phyloP scores from a whole-genome alignment of 2,329 filamentous ascomycete species.

The Fusarium ambrosium region DNA sequence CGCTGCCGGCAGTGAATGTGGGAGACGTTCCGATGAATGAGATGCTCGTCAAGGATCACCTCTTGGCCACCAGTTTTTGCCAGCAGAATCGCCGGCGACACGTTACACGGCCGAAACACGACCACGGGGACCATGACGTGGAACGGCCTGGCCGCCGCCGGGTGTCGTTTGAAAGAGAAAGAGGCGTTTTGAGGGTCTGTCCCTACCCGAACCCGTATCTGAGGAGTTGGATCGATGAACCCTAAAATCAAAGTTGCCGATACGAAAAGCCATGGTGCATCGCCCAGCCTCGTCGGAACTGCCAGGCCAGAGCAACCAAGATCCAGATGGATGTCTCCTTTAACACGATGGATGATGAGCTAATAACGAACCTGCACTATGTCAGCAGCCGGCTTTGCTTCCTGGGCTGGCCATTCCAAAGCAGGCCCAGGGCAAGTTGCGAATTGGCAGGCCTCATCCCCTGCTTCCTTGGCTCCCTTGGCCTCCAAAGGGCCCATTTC shows the following conservation, averaged over 20 bases:
- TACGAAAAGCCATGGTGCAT: not conserved
- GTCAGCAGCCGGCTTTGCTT: conserved; percentile 23
- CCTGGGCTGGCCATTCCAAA: conserved; percentile 24
- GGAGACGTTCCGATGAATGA: not conserved
- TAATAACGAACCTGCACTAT: conserved; percentile 25
- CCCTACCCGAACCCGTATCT: conserved; percentile 13
- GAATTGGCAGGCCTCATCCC: conserved; percentile 26
- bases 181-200: not conserved
- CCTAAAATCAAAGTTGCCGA: not conserved
- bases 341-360: not conserved
- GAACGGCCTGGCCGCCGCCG: conserved; percentile 13
- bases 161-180: conserved; percentile 13
- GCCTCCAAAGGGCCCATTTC: conserved; percentile 21
- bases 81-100: conserved; percentile 17
- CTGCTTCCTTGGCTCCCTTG: conserved; percentile 26
- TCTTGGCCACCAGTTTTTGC: not conserved
- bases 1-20: conserved; percentile 7
- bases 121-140: conserved; percentile 17
- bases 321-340: not conserved
- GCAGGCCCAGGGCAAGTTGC: conserved; percentile 13
- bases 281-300: not conserved
- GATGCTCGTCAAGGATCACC: conserved; percentile 16
- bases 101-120: conserved; percentile 39
- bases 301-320: not conserved
- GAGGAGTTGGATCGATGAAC: not conserved